phyloP scores from a whole-genome alignment of 192 early-diverging fungal species.

The Backusella luteola region DNA sequence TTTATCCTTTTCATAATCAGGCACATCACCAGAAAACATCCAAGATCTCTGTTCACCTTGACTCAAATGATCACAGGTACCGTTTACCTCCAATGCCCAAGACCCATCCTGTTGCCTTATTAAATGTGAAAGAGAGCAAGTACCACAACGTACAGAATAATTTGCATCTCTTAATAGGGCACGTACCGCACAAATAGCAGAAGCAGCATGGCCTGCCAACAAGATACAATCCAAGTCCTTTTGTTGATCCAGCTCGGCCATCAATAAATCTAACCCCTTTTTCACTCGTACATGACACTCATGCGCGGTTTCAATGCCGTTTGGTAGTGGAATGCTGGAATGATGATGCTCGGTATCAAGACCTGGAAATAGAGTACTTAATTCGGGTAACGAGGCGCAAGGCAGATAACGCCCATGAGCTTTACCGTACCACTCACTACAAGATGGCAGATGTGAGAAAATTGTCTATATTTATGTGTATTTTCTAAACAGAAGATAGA shows the following conservation, averaged over 20 bases:
- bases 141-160: constrained; percentile 14
- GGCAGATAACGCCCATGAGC: constrained; percentile 13
- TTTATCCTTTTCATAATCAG: constrained; percentile 18
- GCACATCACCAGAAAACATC: constrained; percentile 30
- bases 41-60: constrained; percentile 25
- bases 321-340: constrained; percentile 14
- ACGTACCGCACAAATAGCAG: constrained; percentile 23
- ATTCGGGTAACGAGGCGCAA: constrained; percentile 7
- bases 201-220: constrained; percentile 30
- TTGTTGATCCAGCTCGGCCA: constrained; percentile 9
- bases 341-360: constrained; percentile 14
- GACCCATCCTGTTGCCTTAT: constrained; percentile 17
- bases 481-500: background rate
- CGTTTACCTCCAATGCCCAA: constrained; percentile 21
- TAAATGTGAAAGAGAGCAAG: constrained; percentile 17
- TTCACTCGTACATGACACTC: constrained; percentile 19
- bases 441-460: background rate
- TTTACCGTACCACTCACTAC: constrained; percentile 33
- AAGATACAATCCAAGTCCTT: background rate
- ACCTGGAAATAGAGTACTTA: constrained; percentile 22
- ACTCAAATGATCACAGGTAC: constrained; percentile 8
- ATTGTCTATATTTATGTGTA: background rate
- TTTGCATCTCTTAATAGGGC: constrained; percentile 22
- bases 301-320: constrained; percentile 16
- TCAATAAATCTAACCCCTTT: constrained; percentile 8